These are phyloP conservation scores for Tylopilus balloui DNA, from an alignment of 768 basidiomycete genomes.

Conservation along the genomic window DNA sequence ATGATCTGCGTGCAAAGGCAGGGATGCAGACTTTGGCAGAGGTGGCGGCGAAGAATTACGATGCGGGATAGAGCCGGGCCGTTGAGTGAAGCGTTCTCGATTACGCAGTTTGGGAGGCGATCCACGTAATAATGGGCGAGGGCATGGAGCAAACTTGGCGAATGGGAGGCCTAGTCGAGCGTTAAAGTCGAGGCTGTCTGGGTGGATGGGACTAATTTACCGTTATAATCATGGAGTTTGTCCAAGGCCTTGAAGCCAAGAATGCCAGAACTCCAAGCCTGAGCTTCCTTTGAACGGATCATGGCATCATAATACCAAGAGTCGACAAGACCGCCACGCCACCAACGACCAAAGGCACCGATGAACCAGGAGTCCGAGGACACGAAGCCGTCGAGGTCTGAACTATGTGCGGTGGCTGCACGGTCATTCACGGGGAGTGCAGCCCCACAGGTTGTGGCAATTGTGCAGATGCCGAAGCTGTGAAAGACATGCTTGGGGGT, in stretches of 20 bases:
- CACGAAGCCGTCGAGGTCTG: conserved; percentile 42
- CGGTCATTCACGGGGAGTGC: conserved; percentile 52
- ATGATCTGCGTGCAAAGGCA: conserved; percentile 65
- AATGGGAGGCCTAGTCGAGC: conserved; percentile 44
- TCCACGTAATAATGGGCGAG: conserved; percentile 39
- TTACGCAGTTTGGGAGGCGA: conserved; percentile 56
- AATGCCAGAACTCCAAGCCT: conserved; percentile 75
- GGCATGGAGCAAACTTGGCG: conserved; percentile 44
- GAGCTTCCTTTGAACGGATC: conserved; percentile 59
- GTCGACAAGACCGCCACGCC: conserved; percentile 77
- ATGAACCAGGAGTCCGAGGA: conserved; percentile 84
- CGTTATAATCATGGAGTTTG: conserved; percentile 60
- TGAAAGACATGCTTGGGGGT: conserved; percentile 89
- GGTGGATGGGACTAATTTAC: conserved; percentile 35
- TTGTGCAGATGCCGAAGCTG: conserved; percentile 80
- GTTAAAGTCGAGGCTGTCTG: neutral
- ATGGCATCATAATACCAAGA: conserved; percentile 74
- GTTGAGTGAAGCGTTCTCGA: conserved; percentile 51
- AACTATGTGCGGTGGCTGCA: conserved; percentile 31
- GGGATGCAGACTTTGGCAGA: conserved; percentile 73
- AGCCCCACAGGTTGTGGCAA: conserved; percentile 49
- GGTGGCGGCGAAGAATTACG: conserved; percentile 79
- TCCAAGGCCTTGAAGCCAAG: conserved; percentile 72
- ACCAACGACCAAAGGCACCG: conserved; percentile 90
- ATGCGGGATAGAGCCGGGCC: conserved; percentile 33